phyloP scores from a whole-genome alignment of 345 rosid species.

The Eutrema japonicum region DNA sequence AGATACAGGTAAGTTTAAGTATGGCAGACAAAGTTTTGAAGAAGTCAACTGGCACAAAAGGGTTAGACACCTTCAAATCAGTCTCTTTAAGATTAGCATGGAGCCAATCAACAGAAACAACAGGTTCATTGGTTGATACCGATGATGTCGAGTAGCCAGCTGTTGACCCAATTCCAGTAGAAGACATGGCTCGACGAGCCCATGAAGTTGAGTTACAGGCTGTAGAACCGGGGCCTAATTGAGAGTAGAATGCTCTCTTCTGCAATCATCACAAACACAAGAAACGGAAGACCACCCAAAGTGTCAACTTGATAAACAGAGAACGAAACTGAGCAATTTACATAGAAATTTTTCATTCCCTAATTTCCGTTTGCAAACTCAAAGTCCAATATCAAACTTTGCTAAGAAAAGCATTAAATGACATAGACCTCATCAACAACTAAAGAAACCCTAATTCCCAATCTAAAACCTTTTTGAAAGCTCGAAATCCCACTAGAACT shows the following conservation, averaged over 20 bases:
- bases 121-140: slow-evolving; percentile 64
- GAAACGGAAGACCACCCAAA: background rate
- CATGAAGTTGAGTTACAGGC: slow-evolving; percentile 42
- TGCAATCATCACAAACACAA: slow-evolving; percentile 40
- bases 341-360: background rate
- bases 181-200: slow-evolving; percentile 60
- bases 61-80: slow-evolving; percentile 68
- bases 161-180: slow-evolving; percentile 44
- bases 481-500: slow-evolving; percentile 17
- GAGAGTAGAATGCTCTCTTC: slow-evolving; percentile 50
- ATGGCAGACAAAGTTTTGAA: background rate
- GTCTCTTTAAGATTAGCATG: slow-evolving; percentile 76
- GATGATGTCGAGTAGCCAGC: slow-evolving; percentile 55
- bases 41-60: slow-evolving; percentile 15
- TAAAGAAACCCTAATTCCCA: background rate
- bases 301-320: slow-evolving; percentile 25
- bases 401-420: slow-evolving; percentile 1
- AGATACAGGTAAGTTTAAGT: background rate
- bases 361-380: background rate
- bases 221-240: slow-evolving; percentile 34
- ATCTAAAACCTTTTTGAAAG: slow-evolving; percentile 20
- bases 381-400: slow-evolving; percentile 4
- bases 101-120: slow-evolving; percentile 97
- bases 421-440: slow-evolving; percentile 21
- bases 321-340: background rate